Conservation (phyloP, 208 protist genomes). For the Trypanosoma theileri region DNA sequence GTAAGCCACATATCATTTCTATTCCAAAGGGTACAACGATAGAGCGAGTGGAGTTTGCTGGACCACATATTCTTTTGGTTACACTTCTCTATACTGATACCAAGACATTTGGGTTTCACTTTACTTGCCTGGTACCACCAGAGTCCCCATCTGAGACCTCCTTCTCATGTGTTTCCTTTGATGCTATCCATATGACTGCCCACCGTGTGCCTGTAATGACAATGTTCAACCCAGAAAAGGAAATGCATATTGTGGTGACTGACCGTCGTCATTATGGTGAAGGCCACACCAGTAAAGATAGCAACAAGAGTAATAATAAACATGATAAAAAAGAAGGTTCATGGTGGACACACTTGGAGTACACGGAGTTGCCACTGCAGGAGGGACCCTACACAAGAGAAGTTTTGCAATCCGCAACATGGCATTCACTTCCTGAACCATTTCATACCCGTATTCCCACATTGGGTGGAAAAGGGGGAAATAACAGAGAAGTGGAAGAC, state of each 20-base stretch:
- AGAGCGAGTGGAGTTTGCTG: slow-evolving; percentile 21
- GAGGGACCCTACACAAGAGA: slow-evolving; percentile 26
- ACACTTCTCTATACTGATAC: slow-evolving; percentile 12
- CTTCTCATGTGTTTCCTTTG: slow-evolving; percentile 19
- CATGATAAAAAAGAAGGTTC: not conserved
- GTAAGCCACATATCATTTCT: slow-evolving; percentile 9
- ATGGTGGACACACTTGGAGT: slow-evolving; percentile 27
- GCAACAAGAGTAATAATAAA: not conserved
- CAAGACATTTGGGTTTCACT: slow-evolving; percentile 6
- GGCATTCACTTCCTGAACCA: slow-evolving; percentile 15
- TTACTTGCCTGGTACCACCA: slow-evolving; percentile 24
- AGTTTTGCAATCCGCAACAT: slow-evolving; percentile 9
- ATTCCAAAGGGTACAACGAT: slow-evolving; percentile 12
- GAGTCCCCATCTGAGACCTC: slow-evolving; percentile 8
- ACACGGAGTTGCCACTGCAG: slow-evolving; percentile 19
- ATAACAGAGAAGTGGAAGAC: slow-evolving; percentile 2
- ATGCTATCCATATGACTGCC: slow-evolving; percentile 8
- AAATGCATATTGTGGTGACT: slow-evolving; percentile 26
- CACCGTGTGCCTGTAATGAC: slow-evolving; percentile 26
- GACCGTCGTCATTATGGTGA: not conserved
- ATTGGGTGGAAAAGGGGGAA: not conserved
- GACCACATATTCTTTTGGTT: slow-evolving; percentile 20
- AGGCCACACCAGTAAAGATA: no score
- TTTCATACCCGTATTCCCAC: not conserved
- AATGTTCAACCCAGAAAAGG: slow-evolving; percentile 17